These are phyloP conservation scores for Coemansia biformis DNA, from an alignment of 192 early-diverging fungal genomes.

Conservation along the genomic window DNA sequence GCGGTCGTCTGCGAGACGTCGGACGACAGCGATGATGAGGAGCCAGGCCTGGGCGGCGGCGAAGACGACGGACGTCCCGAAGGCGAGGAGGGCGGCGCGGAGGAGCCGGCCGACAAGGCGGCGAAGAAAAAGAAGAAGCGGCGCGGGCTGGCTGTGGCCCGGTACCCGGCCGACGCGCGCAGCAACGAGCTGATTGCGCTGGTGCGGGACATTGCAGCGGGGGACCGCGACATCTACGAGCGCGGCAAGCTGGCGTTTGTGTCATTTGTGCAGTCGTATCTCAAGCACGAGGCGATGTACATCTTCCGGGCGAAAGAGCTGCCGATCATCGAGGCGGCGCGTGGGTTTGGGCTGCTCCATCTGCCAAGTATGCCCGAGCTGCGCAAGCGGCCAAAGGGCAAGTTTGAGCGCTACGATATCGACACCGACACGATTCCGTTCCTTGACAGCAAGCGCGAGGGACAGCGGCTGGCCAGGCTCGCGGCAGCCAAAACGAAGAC, in stretches of 20 bases:
- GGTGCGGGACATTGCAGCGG: conserved; percentile 54
- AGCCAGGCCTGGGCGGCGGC: no score
- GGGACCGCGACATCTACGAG: conserved; percentile 77
- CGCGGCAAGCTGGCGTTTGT: conserved; percentile 81
- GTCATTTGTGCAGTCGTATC: conserved; percentile 84
- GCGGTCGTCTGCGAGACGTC: conserved; percentile 3
- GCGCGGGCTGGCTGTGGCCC: conserved; percentile 37
- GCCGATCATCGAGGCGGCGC: conserved; percentile 70
- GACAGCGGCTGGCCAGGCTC: conserved; percentile 41
- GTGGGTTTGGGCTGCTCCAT: conserved; percentile 73
- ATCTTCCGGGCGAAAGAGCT: conserved; percentile 87
- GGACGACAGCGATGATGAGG: background rate
- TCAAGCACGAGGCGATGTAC: conserved; percentile 87
- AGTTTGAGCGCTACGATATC: conserved; percentile 29
- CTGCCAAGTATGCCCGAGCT: conserved; percentile 96
- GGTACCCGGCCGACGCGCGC: conserved; percentile 42
- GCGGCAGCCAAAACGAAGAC: conserved; percentile 26
- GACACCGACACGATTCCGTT: conserved; percentile 46
- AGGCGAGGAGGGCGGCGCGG: conserved; percentile 3
- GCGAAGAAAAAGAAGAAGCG: conserved; percentile 9
- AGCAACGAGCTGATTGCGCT: conserved; percentile 53
- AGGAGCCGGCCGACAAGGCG: conserved; percentile 7
- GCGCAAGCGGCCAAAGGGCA: conserved; percentile 24
- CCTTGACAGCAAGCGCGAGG: conserved; percentile 45
- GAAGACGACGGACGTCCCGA: background rate